Percentiles rank a stretch among this genome's conserved stretches.
phyloP scores from a whole-genome alignment of 163 green algal species.

The Chlorella variabilis region DNA sequence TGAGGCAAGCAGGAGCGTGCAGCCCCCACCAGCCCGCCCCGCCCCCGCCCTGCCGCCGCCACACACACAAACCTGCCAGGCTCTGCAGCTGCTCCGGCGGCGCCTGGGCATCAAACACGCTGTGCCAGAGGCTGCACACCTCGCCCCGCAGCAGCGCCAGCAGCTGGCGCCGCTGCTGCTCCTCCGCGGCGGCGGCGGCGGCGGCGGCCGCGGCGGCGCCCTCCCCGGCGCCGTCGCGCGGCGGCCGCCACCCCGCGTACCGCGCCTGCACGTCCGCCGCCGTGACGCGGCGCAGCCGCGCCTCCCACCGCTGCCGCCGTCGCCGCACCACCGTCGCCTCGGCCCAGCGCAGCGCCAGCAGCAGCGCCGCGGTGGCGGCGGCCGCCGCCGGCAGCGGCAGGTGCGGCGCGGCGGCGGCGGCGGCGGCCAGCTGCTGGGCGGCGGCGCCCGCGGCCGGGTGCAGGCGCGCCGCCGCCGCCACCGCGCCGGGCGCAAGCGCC shows the following conservation, averaged over 20 bases:
- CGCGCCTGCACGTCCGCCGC: slow-evolving; percentile 10
- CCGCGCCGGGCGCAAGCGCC: not conserved
- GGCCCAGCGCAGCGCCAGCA: slow-evolving; percentile 9
- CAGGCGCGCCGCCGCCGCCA: not conserved
- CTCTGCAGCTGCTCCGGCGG: not conserved
- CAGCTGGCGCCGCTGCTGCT: slow-evolving; percentile 13
- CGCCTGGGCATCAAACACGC: not conserved
- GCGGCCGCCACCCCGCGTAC: slow-evolving; percentile 8
- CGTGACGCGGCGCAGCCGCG: not conserved
- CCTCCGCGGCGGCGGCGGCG: no score
- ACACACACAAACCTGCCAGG: slow-evolving; percentile 10
- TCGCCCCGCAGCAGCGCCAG: not conserved
- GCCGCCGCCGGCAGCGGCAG: not conserved
- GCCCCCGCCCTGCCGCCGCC: no score
- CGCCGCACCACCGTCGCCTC: not conserved
- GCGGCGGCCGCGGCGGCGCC: no score
- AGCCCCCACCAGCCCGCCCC: no score
- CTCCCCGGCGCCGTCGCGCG: not conserved
- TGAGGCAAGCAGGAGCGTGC: no score
- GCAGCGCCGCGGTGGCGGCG: not conserved
- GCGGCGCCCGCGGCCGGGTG: not conserved
- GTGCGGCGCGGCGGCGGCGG: not conserved
- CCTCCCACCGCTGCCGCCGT: slow-evolving; percentile 3
- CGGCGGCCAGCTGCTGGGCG: not conserved
- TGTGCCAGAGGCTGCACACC: slow-evolving; percentile 9